Base-by-base conservation (phyloP, 2,329 filamentous ascomycete genomes). In the Pyrenophora seminiperda region DNA sequence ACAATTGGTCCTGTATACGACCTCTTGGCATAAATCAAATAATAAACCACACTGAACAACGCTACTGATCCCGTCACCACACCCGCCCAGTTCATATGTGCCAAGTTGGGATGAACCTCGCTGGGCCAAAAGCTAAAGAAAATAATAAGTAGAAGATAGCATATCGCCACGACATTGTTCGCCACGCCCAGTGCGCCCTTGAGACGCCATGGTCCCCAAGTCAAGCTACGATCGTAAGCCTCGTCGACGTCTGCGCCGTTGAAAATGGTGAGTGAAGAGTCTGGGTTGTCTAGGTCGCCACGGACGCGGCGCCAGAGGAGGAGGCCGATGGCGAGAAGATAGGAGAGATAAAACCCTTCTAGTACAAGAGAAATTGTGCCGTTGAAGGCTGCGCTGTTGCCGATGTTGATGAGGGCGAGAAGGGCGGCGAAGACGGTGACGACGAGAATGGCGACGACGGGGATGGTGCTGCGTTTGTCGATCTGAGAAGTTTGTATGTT, bases 361-460 rank as follows among this genome's bases (percentile, higher is more conserved):
- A 73, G 55, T 9, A 70, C 67, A 7, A 73, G 58, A 27, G 66
- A 70, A 22, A 72, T 68, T 3, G 67, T 71, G 17, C 67, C 69
- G 44, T 70, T 71, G 57, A 73, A 72, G 13, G 70, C 68, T 1
- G 58, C 62, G 15, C 68, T 64, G n/a, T 77, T 79, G 36, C 78
- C 79, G 45, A 82, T 76, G 58, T 81, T 81, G 70, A 82, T 80
- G 18, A 82, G 66, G 1, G 76, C 75, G 30, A 82, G 73, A 3
- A 81, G 70, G 4, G 72, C 66, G 14, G 76, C 75, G 31, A 76
- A 69, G 9, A 73, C 59, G 4, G 78, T 73, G 2, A 78, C 77
- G 5, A 79, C 67, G 44, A 78, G 62, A 47, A 81, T 76, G 2
- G 78, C 72, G 41, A 79, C 74, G 6, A 81, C 71, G 5, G 79